Percentiles rank a stretch among this genome's conserved stretches.
Evolutionary conservation across 805 yeast genomes (phyloP).

Genomic region (Novakomyces olei): DNA sequence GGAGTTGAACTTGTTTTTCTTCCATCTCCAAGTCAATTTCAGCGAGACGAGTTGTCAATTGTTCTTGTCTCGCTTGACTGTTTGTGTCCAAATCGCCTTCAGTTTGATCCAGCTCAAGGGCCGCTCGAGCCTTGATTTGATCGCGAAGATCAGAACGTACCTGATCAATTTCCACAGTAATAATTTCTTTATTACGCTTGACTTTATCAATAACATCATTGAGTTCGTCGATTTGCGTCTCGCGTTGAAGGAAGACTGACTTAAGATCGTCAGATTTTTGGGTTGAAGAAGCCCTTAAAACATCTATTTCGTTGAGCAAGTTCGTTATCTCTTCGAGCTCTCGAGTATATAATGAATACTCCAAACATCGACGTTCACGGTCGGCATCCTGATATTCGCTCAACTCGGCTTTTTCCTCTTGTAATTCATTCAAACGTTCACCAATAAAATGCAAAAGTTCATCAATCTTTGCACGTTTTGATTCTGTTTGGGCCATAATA

Average conservation of each 20-base stretch:
- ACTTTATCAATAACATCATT: slow-evolving; percentile 22
- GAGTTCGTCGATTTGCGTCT: slow-evolving; percentile 14
- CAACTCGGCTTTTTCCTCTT: slow-evolving; percentile 56
- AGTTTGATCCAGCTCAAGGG: slow-evolving; percentile 13
- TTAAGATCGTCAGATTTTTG: slow-evolving; percentile 33
- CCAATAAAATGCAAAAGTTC: slow-evolving; percentile 45
- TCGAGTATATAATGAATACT: slow-evolving; percentile 53
- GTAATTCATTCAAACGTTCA: slow-evolving; percentile 53
- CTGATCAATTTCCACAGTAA: slow-evolving; percentile 35
- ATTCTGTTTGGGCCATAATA: slow-evolving; percentile 54
- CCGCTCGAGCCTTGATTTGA: slow-evolving; percentile 21
- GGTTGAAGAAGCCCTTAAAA: slow-evolving; percentile 29
- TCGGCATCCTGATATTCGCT: slow-evolving; percentile 47
- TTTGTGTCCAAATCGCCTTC: slow-evolving; percentile 11
- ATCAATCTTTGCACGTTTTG: slow-evolving; percentile 47
- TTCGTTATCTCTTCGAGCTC: slow-evolving; percentile 43
- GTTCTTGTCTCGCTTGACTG: slow-evolving; percentile 6
- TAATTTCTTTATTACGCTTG: slow-evolving; percentile 28
- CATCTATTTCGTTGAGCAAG: slow-evolving; percentile 39
- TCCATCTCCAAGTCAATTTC: slow-evolving; percentile 5
- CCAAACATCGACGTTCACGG: slow-evolving; percentile 43
- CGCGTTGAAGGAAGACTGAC: slow-evolving; percentile 38
- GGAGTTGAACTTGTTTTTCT: slow-evolving; percentile 5
- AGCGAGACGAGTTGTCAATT: slow-evolving; percentile 5
- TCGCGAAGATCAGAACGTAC: slow-evolving; percentile 25